These are phyloP conservation scores for Alternaria longipes DNA, from an alignment of 2,329 filamentous ascomycete genomes.

Conservation along the genomic window DNA sequence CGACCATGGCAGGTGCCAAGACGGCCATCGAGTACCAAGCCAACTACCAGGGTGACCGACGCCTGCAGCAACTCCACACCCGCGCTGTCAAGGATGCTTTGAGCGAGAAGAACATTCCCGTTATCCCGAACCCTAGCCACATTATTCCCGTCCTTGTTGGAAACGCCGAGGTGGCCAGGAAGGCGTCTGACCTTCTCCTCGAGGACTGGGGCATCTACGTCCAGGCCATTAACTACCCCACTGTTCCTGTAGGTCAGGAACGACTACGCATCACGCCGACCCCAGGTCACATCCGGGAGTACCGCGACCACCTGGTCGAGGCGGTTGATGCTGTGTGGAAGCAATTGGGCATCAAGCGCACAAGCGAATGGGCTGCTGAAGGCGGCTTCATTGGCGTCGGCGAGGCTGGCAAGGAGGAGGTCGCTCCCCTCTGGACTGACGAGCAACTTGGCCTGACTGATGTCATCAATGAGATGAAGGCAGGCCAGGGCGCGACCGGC, in stretches of 20 bases:
- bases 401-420: constrained; percentile 67
- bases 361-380: constrained; percentile 87
- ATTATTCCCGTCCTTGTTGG: constrained; percentile 95
- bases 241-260: constrained; percentile 97
- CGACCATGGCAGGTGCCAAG: constrained; percentile 94
- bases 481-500: constrained; percentile 53
- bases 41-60: constrained; percentile 82
- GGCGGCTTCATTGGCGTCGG: constrained; percentile 97
- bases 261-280: constrained; percentile 95
- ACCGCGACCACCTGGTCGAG: constrained; percentile 83
- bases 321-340: constrained; percentile 90
- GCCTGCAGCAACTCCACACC: constrained; percentile 95
- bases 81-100: constrained; percentile 90
- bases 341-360: constrained; percentile 88
- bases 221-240: constrained; percentile 98
- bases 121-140: constrained; percentile 97
- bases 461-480: constrained; percentile 62
- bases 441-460: constrained; percentile 79
- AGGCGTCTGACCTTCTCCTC: constrained; percentile 90
- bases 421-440: constrained; percentile 88
- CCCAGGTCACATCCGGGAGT: constrained; percentile 85
- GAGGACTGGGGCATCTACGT: constrained; percentile 94
- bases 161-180: constrained; percentile 90
- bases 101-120: constrained; percentile 82
- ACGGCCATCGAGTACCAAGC: constrained; percentile 95